Evolutionary conservation across 2,329 filamentous ascomycete species (phyloP).

Genomic region (Helicocarpus griseus): DNA sequence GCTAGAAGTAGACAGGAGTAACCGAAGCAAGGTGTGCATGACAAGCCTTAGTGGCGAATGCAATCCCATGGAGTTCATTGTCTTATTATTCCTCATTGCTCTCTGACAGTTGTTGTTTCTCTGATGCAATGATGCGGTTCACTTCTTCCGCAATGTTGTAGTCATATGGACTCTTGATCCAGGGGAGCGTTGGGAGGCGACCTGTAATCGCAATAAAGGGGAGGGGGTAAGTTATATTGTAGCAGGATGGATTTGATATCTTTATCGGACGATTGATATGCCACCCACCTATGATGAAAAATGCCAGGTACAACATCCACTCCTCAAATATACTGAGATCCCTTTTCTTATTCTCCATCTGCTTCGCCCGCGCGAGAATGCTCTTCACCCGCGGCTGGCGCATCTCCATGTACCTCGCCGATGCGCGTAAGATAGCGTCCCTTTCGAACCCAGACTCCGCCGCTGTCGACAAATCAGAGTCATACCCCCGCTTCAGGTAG

Average conservation of each 20-base stretch:
- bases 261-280: background rate
- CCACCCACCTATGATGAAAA: conserved; percentile 28
- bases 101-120: background rate
- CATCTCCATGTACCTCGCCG: conserved; percentile 24
- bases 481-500: conserved; percentile 15
- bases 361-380: conserved; percentile 24
- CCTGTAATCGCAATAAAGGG: conserved; percentile 1
- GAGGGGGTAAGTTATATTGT: background rate
- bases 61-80: too few relatives aligned
- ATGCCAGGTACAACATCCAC: conserved; percentile 27
- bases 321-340: conserved; percentile 26
- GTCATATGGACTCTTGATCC: conserved; percentile 6
- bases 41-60: background rate
- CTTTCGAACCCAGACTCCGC: conserved; percentile 10
- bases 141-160: conserved; percentile 14
- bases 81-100: background rate
- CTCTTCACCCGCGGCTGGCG: conserved; percentile 25
- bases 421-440: conserved; percentile 18
- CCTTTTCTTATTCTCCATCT: conserved; percentile 26
- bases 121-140: conserved; percentile 3
- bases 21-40: background rate
- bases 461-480: background rate
- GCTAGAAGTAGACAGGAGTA: background rate
- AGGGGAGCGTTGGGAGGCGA: conserved; percentile 9
- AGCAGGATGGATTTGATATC: background rate